Base-by-base conservation (phyloP, 345 rosid genomes). In the Rhodomyrtus tomentosa region DNA sequence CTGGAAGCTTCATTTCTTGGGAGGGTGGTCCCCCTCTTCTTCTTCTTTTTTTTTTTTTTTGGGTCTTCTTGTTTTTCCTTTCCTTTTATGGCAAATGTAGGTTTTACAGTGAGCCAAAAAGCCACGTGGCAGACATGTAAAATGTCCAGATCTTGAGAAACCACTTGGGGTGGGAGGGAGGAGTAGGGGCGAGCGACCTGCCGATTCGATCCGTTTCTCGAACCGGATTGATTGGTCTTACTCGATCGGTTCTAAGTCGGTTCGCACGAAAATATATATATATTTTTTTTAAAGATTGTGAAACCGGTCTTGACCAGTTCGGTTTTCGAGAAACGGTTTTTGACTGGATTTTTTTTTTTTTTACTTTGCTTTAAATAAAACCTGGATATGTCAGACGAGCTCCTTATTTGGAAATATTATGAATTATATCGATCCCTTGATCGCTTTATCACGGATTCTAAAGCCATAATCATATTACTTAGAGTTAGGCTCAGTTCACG, bases 1-100 rank as follows among this genome's bases (percentile, higher is more conserved):
- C 59, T 0, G 80, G 87, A 86, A 86, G 85, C 38, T 86, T 86
- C 85, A 20, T 42, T 38, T n/a, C 40, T 2, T 38, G 40, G 40
- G 8, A 9, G 45, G 45, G 1, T 54, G 10, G 36, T n/a, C n/a
- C n/a, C n/a, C n/a, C n/a, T n/a, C n/a, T n/a, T n/a, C n/a, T n/a
- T n/a, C n/a, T n/a, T n/a, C 5, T 6, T 73, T 83, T 83, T 22
- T 38, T 9, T 4, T 55, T 29, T 48, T 7, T 45, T 48, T 48
- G 48, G 48, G 8, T 42, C 42, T 9, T 22, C 0, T 22, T 22
- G 22, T 76, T 32, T 50, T n/a, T 10, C 48, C 14, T 52, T 27
- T 29, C 40, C 49, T 73, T 12, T 38, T 14, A 40, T 40, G 42
- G n/a, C 14, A 76, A 74, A 74, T 15, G n/a, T 42, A 11, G 51